Base-by-base conservation (phyloP, 768 basidiomycete genomes). In the Amanita inopinata region DNA sequence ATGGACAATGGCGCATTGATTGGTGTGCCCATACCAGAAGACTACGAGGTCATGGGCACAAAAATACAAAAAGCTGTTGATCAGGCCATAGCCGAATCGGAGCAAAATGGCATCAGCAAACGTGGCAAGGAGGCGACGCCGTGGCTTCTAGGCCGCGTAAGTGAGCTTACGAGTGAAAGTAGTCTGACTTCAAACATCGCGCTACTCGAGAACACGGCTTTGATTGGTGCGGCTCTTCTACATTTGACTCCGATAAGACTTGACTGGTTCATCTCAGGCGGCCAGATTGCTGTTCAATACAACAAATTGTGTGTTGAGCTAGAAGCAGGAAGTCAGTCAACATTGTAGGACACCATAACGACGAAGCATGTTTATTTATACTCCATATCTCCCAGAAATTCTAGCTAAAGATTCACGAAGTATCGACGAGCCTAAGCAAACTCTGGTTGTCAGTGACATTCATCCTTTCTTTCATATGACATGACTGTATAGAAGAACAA, bases 71-170 rank as follows among this genome's bases (percentile, higher is more conserved):
- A 67, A 32, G 79, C 80, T 0, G 84, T 97, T 5, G 81, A 93
- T 45, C 80, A 77, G 51, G 96, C 96, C 5, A 73, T 99, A 4
- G 56, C 58, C 10, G 94, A 99, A 61, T 83, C 87, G 3, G 81
- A 87, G 48, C 71, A 74, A 45, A 83, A 81, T 49, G 90, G 92
- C 2, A 65, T 94, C 34, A 83, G 74, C 53, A 77, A 68, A 51
- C 66, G 70, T 12, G 96, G 96, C 2, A 97, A 96, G 52, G 86
- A 90, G 46, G 91, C 76, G 4, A 99, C 96, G 1, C 96, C 96
- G 5, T 98, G 94, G 94, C 66, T 99, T 7, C 66, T 99, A 22
- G 68, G 71, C 33, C 78, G 94, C 22, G 80, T 98, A 1, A 72
- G 73, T 11, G 83, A 94, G 56, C 66, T 98, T 36, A 90, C 85